Base-by-base conservation (phyloP, 2,329 filamentous ascomycete species). In the Thelonectria blattea region DNA sequence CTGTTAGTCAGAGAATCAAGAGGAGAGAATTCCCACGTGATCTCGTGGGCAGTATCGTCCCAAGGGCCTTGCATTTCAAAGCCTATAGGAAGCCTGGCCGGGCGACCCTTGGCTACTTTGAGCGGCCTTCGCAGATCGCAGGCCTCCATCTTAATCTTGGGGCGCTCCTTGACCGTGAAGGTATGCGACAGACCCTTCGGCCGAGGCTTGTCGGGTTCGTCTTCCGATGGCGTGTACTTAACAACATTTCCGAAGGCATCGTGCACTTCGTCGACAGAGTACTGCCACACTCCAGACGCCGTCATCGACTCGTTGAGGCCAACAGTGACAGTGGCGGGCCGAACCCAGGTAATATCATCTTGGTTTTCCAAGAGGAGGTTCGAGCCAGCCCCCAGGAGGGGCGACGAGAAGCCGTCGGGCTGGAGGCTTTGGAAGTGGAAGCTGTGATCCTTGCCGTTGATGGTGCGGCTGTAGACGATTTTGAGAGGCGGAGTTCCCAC, bases 341-440 rank as follows among this genome's bases (percentile, higher is more conserved):
- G 87, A 15, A 92, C 92, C 95, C 95, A 98, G 0, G 90, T 88
- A 34, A 91, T 82, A 66, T 94, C 90, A 48, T 90, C 83, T 30
- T 86, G 82, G 43, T 81, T 77, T 51, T 89, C 81, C 37, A 91
- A 72, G 43, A 90, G 79, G 43, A 93, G 73, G 17, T 83, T 83
- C 18, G 83, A 83, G 2, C 85, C 81, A 46, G 86, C 82, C 51
- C 84, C 84, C n/a, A 90, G 78, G 37, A 96, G 80, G 1, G 93
- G 92, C 1, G 92, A 96, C 3, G 85, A 82, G 70, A 93, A 89
- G 37, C 91, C 91, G 50, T 97, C 93, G 0, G 95, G 93, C 69
- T 97, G 93, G 46, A 99, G 87, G 71, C 92, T 97, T 76, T 98
- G 93, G 68, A 96, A 94, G 64, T 94, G 92, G 67, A 93, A 92